Conservation (phyloP, 768 basidiomycete genomes). For the Hericium rajendrae region DNA sequence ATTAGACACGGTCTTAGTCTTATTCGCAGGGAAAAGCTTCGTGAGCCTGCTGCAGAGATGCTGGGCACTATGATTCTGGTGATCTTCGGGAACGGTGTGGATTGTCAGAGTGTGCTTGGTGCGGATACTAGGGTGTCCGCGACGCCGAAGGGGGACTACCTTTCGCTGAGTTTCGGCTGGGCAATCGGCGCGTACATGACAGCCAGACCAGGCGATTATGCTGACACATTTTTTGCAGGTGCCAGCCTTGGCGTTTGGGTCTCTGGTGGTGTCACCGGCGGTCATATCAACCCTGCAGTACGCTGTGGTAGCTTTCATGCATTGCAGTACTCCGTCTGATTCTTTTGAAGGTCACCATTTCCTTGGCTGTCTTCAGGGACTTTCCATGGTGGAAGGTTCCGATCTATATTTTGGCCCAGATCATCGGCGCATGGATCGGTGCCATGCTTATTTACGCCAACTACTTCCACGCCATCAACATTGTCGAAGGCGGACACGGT, state of each 20-base stretch:
- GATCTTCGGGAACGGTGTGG: slow-evolving; percentile 5
- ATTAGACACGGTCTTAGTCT: not conserved
- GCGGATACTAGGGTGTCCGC: no score
- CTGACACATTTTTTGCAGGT: not conserved
- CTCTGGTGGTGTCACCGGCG: slow-evolving; percentile 56
- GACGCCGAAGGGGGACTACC: no score
- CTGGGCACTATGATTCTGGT: slow-evolving; percentile 6
- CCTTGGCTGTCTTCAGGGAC: slow-evolving; percentile 54
- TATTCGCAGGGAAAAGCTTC: not conserved
- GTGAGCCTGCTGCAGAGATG: slow-evolving; percentile 3
- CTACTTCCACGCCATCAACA: slow-evolving; percentile 58
- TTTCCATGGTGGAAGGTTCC: slow-evolving; percentile 83
- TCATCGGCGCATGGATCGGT: slow-evolving; percentile 52
- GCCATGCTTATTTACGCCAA: slow-evolving; percentile 51
- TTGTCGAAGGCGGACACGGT: slow-evolving; percentile 52
- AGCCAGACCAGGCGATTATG: no score
- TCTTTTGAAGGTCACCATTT: slow-evolving; percentile 50
- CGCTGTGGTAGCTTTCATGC: not conserved
- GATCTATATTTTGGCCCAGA: slow-evolving; percentile 50
- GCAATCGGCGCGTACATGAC: no score
- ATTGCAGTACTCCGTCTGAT: not conserved
- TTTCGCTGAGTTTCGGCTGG: no score
- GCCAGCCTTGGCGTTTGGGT: slow-evolving; percentile 22
- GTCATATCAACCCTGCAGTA: slow-evolving; percentile 39
- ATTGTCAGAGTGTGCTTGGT: slow-evolving; percentile 3